Base-by-base conservation (phyloP, 108 stramenopile species). In the Cyclotella choctawhatcheeana region DNA sequence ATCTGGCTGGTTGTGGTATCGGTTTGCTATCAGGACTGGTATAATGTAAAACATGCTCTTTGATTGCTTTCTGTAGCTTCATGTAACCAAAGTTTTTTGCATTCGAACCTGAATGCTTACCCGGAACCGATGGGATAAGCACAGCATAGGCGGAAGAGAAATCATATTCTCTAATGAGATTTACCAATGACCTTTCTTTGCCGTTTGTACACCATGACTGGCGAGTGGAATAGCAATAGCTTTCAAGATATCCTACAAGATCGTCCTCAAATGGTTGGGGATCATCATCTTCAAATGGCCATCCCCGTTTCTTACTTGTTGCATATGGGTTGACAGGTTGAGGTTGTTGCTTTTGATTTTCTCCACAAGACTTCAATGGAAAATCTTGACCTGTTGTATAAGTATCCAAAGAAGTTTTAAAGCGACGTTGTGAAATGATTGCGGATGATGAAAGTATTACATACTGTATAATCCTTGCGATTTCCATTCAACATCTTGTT, bases 51-150 rank as follows among this genome's bases (percentile, higher is more conserved):
- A 71, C 56, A 12, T 24, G 32, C 20, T 77, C 71, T 17, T 44
- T 52, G 67, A 86, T 85, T 31, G 85, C 74, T 26, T 84, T 58
- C 30, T 72, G 74, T 22, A 89, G 69, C 48, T 82, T 82, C 37
- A 87, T 37, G 45, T 86, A 84, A 10, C 86, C 88, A 60, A 70
- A 74, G 32, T 74, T 31, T 44, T 78, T 44, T 13, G 62, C 48
- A 4, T 13, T 18, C 20, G 65, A 26, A 50, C 20, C 18, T 30
- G 10, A 29, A 55, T 90, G 88, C 33, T 79, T 82, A 5, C 93
- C 93, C 5, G 93, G 93, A 37, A 82, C 77, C 17, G 90, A 92
- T 14, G 90, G 88, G 32, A 94, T 79, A 27, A 94, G 59, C 0
- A 88, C 77, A 16, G 64, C 93, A 44, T 79, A 71, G 40, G 90